Base-by-base conservation (phyloP, 2,329 filamentous ascomycete genomes). In the Claviceps purpurea region DNA sequence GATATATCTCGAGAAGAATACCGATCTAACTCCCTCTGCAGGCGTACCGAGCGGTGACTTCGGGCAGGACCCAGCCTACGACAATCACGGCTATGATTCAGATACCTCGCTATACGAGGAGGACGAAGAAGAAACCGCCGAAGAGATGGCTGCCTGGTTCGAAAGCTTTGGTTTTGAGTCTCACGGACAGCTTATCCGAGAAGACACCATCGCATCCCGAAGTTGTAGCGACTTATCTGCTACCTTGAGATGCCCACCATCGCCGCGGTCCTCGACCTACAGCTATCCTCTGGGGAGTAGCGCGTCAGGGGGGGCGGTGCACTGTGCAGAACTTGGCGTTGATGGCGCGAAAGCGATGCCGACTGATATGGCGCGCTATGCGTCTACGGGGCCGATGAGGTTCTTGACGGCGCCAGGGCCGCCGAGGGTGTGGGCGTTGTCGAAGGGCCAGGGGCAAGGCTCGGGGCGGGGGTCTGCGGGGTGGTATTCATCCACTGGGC, bases 131-230 rank as follows among this genome's bases (percentile, higher is more conserved):
- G 74, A 77, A 8, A 60, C 81, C 18, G 61, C 61, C 4, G 64
- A 68, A 24, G 74, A 78, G 7, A 60, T 81, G 22, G 61, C 61
- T 5, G 65, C 66, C 2, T 81, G 78, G 78, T 78, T 75, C 57
- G 66, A 68, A n/a, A 68, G 65, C 4, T 73, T 76, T 59, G 70
- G 73, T 13, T 74, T 79, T 52, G 65, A 70, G 38, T 63, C 67
- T 3, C 60, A 66, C 43, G 74, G 75, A 7, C 59, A 62, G 40
- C 65, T 79, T 41, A 55, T 68, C 20, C 50, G 59, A 11, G 64
- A 59, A 44, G 56, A 56, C 41, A 56, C 56, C 38, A 47, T 41
- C 16, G 45, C 42, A 7, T 50, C 54, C n/a, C n/a, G 42, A 8
- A 13, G 26, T 26, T 18, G 44, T 16, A 18, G 43, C 24, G 49